Percentiles rank a stretch among this genome's conserved stretches.
Conservation (phyloP, 1,284 basidiomycete genomes). For the Heterobasidion parviporum region DNA sequence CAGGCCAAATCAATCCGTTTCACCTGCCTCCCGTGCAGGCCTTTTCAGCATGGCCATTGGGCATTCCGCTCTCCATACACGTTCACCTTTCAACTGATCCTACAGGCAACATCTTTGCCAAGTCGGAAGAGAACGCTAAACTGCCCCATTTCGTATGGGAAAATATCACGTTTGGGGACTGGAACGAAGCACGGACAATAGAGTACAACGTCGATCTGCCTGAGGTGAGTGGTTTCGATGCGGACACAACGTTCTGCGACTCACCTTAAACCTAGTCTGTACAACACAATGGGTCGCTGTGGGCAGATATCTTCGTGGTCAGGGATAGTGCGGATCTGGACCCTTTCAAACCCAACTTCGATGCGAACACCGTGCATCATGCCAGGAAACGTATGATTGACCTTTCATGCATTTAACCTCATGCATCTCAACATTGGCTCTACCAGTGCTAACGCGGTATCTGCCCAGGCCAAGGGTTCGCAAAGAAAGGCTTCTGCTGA, state of each 20-base stretch:
- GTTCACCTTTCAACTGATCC: slow-evolving; percentile 68
- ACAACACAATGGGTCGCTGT: slow-evolving; percentile 72
- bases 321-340: slow-evolving; percentile 60
- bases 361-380: slow-evolving; percentile 57
- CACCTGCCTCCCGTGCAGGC: slow-evolving; percentile 45
- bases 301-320: slow-evolving; percentile 81
- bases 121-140: slow-evolving; percentile 35
- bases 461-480: slow-evolving; percentile 63
- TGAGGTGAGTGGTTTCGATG: slow-evolving; percentile 33
- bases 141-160: slow-evolving; percentile 73
- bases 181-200: slow-evolving; percentile 57
- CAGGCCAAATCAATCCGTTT: slow-evolving; percentile 28
- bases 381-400: slow-evolving; percentile 66
- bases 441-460: slow-evolving; percentile 78
- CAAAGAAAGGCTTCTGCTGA: slow-evolving; percentile 74
- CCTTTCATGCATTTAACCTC: not conserved
- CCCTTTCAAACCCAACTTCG: slow-evolving; percentile 45
- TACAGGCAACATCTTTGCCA: slow-evolving; percentile 49
- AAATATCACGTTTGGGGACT: slow-evolving; percentile 79
- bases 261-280: slow-evolving; percentile 44
- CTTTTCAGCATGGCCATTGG: slow-evolving; percentile 49
- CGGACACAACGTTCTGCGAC: not conserved
- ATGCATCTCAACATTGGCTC: slow-evolving; percentile 5
- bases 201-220: slow-evolving; percentile 71
- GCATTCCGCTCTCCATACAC: slow-evolving; percentile 59